Conservation (phyloP, 116 monocot genomes). For the Iris pallida region DNA sequence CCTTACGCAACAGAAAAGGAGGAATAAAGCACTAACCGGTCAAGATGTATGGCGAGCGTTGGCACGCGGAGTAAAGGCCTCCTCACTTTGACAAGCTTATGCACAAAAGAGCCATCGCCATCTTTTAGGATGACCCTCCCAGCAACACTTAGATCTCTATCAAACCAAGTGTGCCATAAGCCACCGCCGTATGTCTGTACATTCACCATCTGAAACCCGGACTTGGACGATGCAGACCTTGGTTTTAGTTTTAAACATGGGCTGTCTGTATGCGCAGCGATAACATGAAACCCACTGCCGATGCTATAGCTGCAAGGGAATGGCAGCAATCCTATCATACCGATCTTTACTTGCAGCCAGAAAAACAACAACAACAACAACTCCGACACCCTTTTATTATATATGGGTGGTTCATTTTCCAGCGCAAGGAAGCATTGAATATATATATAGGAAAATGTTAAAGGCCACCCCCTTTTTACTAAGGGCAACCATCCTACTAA, state of each 20-base stretch:
- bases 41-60: conserved; percentile 93
- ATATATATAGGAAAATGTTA: too few species aligned
- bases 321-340: too few species aligned
- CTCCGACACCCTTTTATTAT: too few species aligned
- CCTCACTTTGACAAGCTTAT: conserved; percentile 89
- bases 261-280: conserved; percentile 90
- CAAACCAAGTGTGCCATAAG: conserved; percentile 97
- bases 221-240: conserved; percentile 65
- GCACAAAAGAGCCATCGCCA: conserved; percentile 55
- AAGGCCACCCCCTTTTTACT: too few species aligned
- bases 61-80: conserved; percentile 83
- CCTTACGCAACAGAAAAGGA: too few species aligned
- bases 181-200: conserved; percentile 93
- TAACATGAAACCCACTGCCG: conserved; percentile 72
- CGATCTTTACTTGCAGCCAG: too few species aligned
- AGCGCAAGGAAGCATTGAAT: too few species aligned
- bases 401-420: too few species aligned
- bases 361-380: too few species aligned
- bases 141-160: conserved; percentile 92
- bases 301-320: conserved; percentile 47
- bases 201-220: conserved; percentile 73
- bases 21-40: conserved; percentile 48
- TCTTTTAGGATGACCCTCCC: conserved; percentile 80
- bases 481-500: too few species aligned
- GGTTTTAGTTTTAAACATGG: conserved; percentile 91